Conservation (phyloP, 495 filamentous ascomycete genomes). For the Cercophora newfieldiana region DNA sequence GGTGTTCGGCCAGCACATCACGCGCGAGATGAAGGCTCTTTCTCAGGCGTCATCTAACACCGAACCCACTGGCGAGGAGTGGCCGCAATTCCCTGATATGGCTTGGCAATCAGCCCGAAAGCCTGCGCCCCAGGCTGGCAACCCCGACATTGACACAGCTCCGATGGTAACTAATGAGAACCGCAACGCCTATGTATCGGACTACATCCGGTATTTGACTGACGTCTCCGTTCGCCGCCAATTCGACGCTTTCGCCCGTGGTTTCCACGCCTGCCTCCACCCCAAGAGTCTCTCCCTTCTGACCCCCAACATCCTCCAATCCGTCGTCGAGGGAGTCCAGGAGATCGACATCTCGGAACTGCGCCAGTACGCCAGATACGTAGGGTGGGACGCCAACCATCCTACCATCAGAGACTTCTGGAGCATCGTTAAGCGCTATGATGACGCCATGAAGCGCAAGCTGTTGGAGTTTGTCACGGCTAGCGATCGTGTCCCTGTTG, state of each 20-base stretch:
- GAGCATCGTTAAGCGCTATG: conserved; percentile 68
- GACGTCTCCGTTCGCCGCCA: conserved; percentile 74
- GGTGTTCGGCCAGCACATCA: conserved; percentile 57
- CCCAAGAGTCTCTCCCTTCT: conserved; percentile 69
- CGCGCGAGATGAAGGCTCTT: conserved; percentile 47
- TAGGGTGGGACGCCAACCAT: conserved; percentile 71
- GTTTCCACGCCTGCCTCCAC: conserved; percentile 78
- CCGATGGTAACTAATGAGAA: conserved; percentile 72
- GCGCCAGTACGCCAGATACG: conserved; percentile 68
- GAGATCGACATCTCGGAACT: conserved; percentile 74
- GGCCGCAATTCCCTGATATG: conserved; percentile 43
- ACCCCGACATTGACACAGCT: conserved; percentile 48
- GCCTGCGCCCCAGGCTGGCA: conserved; percentile 33
- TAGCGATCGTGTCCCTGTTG: conserved; percentile 84
- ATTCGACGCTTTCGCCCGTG: conserved; percentile 74
- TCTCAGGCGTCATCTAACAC: neutral
- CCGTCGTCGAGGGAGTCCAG: conserved; percentile 76
- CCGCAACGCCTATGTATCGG: conserved; percentile 73
- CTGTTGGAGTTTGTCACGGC: conserved; percentile 95
- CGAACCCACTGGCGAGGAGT: conserved; percentile 17
- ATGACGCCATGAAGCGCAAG: conserved; percentile 64
- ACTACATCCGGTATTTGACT: conserved; percentile 86
- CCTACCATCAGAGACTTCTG: conserved; percentile 78
- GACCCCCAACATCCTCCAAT: conserved; percentile 67
- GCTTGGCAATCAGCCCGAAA: conserved; percentile 13